Evolutionary conservation across 2,329 filamentous ascomycete genomes (phyloP).

Genomic region (Colletotrichum shisoi): DNA sequence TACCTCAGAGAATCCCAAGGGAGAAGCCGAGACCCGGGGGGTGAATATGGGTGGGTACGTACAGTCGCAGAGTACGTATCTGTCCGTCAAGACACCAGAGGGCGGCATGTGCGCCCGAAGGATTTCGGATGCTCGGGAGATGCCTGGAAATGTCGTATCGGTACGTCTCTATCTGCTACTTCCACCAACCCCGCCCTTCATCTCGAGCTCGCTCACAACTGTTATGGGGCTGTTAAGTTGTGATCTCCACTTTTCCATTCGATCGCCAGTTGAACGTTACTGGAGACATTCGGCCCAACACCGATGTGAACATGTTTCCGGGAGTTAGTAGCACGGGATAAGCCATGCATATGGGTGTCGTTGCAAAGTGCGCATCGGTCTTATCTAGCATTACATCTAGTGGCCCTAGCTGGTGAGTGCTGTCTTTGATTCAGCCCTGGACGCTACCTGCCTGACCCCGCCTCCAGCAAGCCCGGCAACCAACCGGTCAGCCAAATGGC

Average conservation of each 20-base stretch:
- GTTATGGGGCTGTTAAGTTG: neutral
- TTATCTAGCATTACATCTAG: neutral
- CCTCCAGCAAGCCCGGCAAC: neutral
- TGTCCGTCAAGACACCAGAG: neutral
- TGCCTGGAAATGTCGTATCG: slow-evolving; percentile 25
- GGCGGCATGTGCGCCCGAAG: slow-evolving; percentile 32
- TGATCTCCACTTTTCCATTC: neutral
- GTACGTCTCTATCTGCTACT: neutral
- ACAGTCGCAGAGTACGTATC: slow-evolving; percentile 9
- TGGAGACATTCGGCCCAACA: neutral
- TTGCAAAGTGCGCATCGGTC: neutral
- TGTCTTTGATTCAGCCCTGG: slow-evolving; percentile 4
- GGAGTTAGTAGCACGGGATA: slow-evolving; percentile 2
- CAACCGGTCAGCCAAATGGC: no score
- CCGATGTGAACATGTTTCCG: neutral
- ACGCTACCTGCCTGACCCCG: neutral
- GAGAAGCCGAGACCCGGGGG: neutral
- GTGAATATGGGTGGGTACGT: neutral
- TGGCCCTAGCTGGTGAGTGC: neutral
- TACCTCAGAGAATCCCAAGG: neutral
- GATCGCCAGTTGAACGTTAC: neutral
- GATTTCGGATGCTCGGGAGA: slow-evolving; percentile 30
- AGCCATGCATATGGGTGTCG: neutral
- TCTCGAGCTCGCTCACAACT: neutral
- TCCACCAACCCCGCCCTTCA: neutral